Evolutionary conservation across 768 basidiomycete genomes (phyloP), one percentile per base, ranked within the genome.

Genomic region (Lactarius trivialis): DNA sequence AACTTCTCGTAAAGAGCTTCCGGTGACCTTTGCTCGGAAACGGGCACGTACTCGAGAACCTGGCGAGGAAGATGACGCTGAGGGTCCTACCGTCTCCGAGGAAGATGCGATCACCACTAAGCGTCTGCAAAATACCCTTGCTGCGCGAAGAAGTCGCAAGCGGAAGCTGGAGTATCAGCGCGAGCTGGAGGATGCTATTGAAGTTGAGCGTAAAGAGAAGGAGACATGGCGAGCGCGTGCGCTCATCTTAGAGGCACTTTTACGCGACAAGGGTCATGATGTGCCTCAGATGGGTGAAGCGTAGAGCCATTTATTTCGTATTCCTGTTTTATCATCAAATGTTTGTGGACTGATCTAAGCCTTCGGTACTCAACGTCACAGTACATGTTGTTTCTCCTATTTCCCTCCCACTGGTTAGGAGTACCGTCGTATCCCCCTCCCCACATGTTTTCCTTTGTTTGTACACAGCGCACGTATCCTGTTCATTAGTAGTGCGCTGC

Each of bases 51-150:
- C 80, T 0, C 76, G 75, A 59, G 75, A 65, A 11, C 81, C 81
- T 0, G 83, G 76, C 8, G 70, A 67, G 7, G 79, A 75, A 43
- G 85, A 88, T 28, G 79, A 76, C 24, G 72, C 71, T 2, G 72
- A 73, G 15, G 69, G 73, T 14, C 77, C 81, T 14, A 76, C 80
- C 0, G 74, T 79, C 2, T 78, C 81, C 1, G 83, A 84, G 68
- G 76, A 83, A 68, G 83, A 87, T 70, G 85, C 85, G 67, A 89
- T 89, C 65, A 86, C 85, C 68, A 81, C 80, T 48, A 93, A 93
- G 77, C 83, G 93, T 33, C 80, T 85, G 9, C 85, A 86, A 74
- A 96, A 96, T 68, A 93, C 93, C 2, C 73, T 93, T 5, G 92
- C 93, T 0, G 93, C 93, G 7, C 82, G 93, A 2, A 82, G 88